A percentile compares a stretch with the other conserved stretches of the same genome.
These are phyloP conservation scores for Russula olivacea DNA, from an alignment of 768 basidiomycete genomes.

Conservation along the genomic window DNA sequence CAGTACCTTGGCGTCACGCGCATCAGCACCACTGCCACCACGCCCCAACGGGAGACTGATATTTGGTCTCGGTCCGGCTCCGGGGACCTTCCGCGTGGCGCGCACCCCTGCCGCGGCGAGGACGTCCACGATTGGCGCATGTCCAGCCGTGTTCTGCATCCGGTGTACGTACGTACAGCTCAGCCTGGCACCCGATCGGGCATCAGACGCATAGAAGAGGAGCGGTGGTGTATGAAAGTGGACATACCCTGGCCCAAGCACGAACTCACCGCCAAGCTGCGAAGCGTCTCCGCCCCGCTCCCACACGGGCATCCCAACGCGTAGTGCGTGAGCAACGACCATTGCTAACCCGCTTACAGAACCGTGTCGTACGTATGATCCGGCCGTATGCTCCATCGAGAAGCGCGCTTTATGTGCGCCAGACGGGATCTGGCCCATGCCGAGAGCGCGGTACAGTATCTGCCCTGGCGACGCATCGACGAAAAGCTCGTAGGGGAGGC, in stretches of 20 bases:
- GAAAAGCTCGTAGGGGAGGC: slow-evolving; percentile 66
- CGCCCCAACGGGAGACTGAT: slow-evolving; percentile 13
- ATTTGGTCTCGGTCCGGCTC: background rate
- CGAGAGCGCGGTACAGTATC: slow-evolving; percentile 63
- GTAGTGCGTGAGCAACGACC: slow-evolving; percentile 64
- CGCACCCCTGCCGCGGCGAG: slow-evolving; percentile 54
- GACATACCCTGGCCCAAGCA: slow-evolving; percentile 56
- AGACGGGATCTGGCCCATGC: slow-evolving; percentile 56
- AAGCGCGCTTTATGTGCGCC: slow-evolving; percentile 35
- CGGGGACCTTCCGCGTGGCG: background rate
- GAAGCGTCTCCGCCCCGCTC: slow-evolving; percentile 68
- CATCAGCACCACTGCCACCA: background rate
- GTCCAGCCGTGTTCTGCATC: slow-evolving; percentile 71
- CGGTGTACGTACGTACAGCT: slow-evolving; percentile 73
- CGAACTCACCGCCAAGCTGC: slow-evolving; percentile 89
- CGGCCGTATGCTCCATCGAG: slow-evolving; percentile 25
- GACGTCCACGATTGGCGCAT: slow-evolving; percentile 66
- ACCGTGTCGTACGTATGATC: slow-evolving; percentile 62
- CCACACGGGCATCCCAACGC: slow-evolving; percentile 76
- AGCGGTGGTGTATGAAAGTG: too few species aligned
- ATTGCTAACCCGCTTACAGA: slow-evolving; percentile 62
- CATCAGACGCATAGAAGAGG: background rate
- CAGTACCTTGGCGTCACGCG: slow-evolving; percentile 19
- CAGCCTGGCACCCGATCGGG: slow-evolving; percentile 37
- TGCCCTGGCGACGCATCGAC: slow-evolving; percentile 61